These are phyloP conservation scores for Hamigera avellanea DNA, from an alignment of 495 filamentous ascomycete species.

Conservation along the genomic window DNA sequence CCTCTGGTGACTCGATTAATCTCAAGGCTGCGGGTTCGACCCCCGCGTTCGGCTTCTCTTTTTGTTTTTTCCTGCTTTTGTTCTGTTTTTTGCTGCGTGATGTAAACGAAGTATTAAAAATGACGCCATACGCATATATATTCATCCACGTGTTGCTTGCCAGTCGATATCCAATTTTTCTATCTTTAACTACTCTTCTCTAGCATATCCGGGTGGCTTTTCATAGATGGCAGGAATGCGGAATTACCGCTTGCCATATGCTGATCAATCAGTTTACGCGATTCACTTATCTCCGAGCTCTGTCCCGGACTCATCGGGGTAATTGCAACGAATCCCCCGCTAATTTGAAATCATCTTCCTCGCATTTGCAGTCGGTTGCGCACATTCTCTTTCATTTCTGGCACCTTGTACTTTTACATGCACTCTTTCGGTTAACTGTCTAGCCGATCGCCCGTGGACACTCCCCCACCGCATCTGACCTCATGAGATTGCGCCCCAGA, in stretches of 20 bases:
- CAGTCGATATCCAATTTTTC: no score
- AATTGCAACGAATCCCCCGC: not conserved
- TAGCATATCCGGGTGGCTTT: no score
- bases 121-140: no score
- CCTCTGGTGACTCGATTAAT: no score
- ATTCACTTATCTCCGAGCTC: not conserved
- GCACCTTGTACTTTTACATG: no score
- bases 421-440: no score
- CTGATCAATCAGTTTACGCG: not conserved
- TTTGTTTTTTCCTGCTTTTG: not conserved
- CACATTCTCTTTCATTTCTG: not conserved
- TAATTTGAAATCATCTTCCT: not conserved
- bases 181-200: no score
- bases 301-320: not conserved
- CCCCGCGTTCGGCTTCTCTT: conserved; percentile 36
- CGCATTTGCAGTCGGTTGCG: not conserved
- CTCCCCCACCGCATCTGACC: not conserved
- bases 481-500: not conserved
- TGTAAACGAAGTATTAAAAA: no score
- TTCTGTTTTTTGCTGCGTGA: not conserved
- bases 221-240: no score
- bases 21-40: conserved; percentile 58
- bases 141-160: no score
- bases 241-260: no score
- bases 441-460: not conserved